Base-by-base conservation (phyloP, 2,329 filamentous ascomycete genomes). In the Colletotrichum higginsianum region DNA sequence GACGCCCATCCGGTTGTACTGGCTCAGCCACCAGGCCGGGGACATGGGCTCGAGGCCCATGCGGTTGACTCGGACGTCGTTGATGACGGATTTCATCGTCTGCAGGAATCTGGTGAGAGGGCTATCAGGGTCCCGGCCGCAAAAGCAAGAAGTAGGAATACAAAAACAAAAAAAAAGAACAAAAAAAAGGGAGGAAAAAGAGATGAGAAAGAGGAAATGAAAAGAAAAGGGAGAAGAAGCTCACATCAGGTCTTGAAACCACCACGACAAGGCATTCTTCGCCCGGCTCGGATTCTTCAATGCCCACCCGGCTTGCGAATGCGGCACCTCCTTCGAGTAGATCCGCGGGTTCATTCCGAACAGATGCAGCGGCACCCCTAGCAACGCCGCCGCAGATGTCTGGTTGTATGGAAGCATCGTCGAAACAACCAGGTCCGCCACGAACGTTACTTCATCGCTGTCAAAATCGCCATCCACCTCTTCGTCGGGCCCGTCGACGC, bases 281-380 rank as follows among this genome's bases (percentile, higher is more conserved):
- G 13, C 3, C 35, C n/a, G 35, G 1, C 66, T 63, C 16, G 60
- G 53, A 58, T 7, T 21, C 57, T 46, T 47, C 44, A 47, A 61
- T 58, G 58, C 57, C 67, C 67, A 71, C 3, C 35, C 71, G 4
- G 67, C 50, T 58, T 73, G 71, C n/a, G 61, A 58, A 47, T 73
- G 71, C 46, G 67, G 67, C 1, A 73, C 11, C 53, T 73, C 67
- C 52, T 30, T 60, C 23, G 67, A 66, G 21, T 61, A 71, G 4
- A 64, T 67, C 46, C 71, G 61, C 44, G 63, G 67, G 18, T 73
- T 88, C 81, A 91, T 93, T 78, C 93, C 93, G 89, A 92, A 92
- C 73, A 93, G 80, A 75, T 90, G 88, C n/a, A 91, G 76, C 1
- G 89, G 89, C 47, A 90, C 84, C 0, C 88, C 88, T n/a, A 91